A percentile compares a stretch with the other conserved stretches of the same genome.
phyloP scores from a whole-genome alignment of 202 grass and related monocot species.

The Schoenoplectus triqueter region DNA sequence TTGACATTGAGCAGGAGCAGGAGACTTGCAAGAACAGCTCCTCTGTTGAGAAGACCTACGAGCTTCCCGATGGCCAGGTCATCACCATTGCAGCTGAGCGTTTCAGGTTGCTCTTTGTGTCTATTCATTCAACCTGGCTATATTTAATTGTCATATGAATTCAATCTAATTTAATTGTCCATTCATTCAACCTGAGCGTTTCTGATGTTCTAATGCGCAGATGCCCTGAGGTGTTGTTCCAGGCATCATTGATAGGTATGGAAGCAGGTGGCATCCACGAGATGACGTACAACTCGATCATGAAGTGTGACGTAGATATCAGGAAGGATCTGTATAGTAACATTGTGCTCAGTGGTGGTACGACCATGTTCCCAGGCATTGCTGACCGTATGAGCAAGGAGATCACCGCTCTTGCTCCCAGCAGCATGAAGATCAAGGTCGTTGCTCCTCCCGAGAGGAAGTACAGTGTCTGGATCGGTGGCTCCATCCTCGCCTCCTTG shows the following conservation, averaged over 20 bases:
- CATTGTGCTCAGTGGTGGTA: slow-evolving; percentile 93
- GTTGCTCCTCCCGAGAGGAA: slow-evolving; percentile 94
- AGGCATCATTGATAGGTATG: slow-evolving; percentile 92
- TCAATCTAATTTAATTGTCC: background rate
- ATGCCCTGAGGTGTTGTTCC: slow-evolving; percentile 95
- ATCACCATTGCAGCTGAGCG: slow-evolving; percentile 89
- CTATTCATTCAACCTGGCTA: background rate
- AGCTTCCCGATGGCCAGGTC: slow-evolving; percentile 86
- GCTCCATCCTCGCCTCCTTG: slow-evolving; percentile 95
- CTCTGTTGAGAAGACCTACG: slow-evolving; percentile 91
- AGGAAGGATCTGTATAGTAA: slow-evolving; percentile 93
- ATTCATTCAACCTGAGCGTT: no score
- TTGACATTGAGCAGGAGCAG: slow-evolving; percentile 86
- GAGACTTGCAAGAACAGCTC: slow-evolving; percentile 84
- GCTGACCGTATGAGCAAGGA: slow-evolving; percentile 99
- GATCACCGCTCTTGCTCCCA: slow-evolving; percentile 78
- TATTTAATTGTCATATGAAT: background rate
- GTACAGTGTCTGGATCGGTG: slow-evolving; percentile 99
- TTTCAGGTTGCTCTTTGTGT: slow-evolving; percentile 41
- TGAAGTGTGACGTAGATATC: slow-evolving; percentile 99
- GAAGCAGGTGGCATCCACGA: slow-evolving; percentile 96
- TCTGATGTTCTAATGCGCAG: slow-evolving; percentile 32
- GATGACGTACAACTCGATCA: slow-evolving; percentile 98
- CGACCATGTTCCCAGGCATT: slow-evolving; percentile 94
- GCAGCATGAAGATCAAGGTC: slow-evolving; percentile 99